These are phyloP conservation scores for Fusarium redolens DNA, from an alignment of 2,329 filamentous ascomycete genomes.

Conservation along the genomic window DNA sequence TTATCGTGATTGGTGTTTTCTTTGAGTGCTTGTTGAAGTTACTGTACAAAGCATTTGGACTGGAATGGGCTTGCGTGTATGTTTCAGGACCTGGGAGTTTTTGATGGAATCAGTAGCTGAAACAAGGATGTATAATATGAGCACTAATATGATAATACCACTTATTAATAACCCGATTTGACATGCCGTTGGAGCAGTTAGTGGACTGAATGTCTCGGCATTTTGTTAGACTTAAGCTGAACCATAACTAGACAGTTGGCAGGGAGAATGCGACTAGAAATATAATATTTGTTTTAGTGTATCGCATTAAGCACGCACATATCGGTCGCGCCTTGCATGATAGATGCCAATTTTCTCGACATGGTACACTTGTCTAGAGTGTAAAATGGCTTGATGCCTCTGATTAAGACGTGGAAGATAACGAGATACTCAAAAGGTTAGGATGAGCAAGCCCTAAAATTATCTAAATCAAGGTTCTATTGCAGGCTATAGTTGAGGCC, in stretches of 20 bases:
- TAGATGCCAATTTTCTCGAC: background rate
- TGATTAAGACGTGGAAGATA: background rate
- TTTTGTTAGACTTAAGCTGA: background rate
- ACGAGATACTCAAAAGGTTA: background rate
- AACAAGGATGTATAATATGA: background rate
- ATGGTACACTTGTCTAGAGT: background rate
- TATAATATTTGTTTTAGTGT: background rate
- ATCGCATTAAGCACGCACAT: background rate
- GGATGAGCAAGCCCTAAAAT: background rate
- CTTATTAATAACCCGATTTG: background rate
- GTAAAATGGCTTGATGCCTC: background rate
- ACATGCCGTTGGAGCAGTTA: slow-evolving; percentile 32
- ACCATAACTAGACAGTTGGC: background rate
- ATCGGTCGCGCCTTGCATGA: background rate
- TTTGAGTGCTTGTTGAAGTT: background rate
- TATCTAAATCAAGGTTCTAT: background rate
- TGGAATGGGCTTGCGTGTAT: background rate
- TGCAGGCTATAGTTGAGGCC: background rate
- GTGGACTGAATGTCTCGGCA: too few species aligned
- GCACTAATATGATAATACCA: background rate
- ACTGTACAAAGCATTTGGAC: background rate
- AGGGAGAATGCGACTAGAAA: background rate
- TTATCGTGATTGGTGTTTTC: background rate
- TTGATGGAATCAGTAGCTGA: background rate
- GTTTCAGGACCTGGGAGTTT: background rate